These are phyloP conservation scores for Schizopora paradoxa DNA, from an alignment of 1,284 basidiomycete species.

Conservation along the genomic window DNA sequence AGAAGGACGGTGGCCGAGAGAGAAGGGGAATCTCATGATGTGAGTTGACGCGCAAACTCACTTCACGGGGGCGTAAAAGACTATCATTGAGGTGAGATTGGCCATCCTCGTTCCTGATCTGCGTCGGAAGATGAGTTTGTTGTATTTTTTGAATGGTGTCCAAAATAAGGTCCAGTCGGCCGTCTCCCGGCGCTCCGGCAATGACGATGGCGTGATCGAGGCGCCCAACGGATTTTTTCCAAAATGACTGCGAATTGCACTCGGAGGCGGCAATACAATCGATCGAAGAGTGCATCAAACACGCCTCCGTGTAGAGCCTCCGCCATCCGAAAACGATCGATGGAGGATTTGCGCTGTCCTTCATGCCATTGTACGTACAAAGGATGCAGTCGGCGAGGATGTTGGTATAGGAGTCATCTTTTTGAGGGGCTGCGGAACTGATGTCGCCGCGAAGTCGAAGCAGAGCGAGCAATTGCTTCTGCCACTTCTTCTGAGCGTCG, in stretches of 20 bases:
- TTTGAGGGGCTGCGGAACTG: too few relatives aligned
- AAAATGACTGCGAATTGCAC: conserved; percentile 18
- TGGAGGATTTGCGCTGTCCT: background rate
- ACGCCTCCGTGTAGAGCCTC: conserved; percentile 60
- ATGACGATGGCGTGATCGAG: conserved; percentile 83
- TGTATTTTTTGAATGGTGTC: conserved; percentile 52
- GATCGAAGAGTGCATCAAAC: conserved; percentile 45
- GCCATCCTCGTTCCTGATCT: background rate
- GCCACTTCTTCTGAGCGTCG: too few relatives aligned
- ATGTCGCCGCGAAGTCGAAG: too few relatives aligned
- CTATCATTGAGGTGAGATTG: background rate
- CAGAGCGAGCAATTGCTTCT: conserved; percentile 27
- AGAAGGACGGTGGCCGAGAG: conserved; percentile 47
- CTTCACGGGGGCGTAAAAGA: background rate
- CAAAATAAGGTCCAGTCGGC: conserved; percentile 55
- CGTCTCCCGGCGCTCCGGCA: conserved; percentile 69
- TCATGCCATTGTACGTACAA: too few relatives aligned
- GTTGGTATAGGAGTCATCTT: conserved; percentile 32
- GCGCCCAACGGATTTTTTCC: conserved; percentile 40
- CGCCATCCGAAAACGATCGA: conserved; percentile 38
- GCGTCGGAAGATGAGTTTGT: conserved; percentile 33
- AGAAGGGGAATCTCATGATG: conserved; percentile 32
- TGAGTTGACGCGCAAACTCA: conserved; percentile 4
- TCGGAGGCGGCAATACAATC: conserved; percentile 29
- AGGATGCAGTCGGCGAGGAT: conserved; percentile 30